These are phyloP conservation scores for Ploettnerulaceae sp. DNA, from an alignment of 2,329 filamentous ascomycete genomes.

Conservation along the genomic window DNA sequence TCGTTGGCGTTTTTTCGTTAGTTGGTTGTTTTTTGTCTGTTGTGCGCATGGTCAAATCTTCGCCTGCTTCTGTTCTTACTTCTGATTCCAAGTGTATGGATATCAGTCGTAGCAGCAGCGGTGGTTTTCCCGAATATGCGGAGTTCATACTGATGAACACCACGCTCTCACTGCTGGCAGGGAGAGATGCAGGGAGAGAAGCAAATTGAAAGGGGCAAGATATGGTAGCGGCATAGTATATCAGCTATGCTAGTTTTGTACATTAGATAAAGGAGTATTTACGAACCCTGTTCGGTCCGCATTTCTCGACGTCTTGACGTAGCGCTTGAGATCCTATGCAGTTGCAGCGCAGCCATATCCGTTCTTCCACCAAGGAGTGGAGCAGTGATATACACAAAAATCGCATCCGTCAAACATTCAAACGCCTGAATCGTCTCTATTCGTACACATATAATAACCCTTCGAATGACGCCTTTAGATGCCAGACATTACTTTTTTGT, in stretches of 20 bases:
- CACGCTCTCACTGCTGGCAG: not conserved
- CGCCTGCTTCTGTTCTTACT: too few relatives aligned
- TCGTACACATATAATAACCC: conserved; percentile 25
- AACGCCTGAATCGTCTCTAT: conserved; percentile 24
- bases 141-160: too few relatives aligned
- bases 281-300: not conserved
- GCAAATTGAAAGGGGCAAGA: not conserved
- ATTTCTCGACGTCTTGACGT: not conserved
- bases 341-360: conserved; percentile 20
- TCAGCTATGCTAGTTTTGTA: conserved; percentile 10
- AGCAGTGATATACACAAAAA: conserved; percentile 26
- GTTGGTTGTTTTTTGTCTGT: too few relatives aligned
- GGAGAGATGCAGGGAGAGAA: not conserved
- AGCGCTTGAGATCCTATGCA: conserved; percentile 13
- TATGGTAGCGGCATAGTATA: not conserved
- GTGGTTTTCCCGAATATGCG: too few relatives aligned
- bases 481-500: conserved; percentile 6
- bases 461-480: conserved; percentile 8
- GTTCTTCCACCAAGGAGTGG: conserved; percentile 26
- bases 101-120: too few relatives aligned
- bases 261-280: conserved; percentile 12
- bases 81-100: too few relatives aligned
- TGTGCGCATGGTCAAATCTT: too few relatives aligned
- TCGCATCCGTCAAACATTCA: conserved; percentile 10
- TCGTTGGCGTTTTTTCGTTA: too few relatives aligned